Percentiles rank a stretch among this genome's conserved stretches.
Evolutionary conservation across 768 basidiomycete genomes (phyloP).

Genomic region (Termitomyces sp.): DNA sequence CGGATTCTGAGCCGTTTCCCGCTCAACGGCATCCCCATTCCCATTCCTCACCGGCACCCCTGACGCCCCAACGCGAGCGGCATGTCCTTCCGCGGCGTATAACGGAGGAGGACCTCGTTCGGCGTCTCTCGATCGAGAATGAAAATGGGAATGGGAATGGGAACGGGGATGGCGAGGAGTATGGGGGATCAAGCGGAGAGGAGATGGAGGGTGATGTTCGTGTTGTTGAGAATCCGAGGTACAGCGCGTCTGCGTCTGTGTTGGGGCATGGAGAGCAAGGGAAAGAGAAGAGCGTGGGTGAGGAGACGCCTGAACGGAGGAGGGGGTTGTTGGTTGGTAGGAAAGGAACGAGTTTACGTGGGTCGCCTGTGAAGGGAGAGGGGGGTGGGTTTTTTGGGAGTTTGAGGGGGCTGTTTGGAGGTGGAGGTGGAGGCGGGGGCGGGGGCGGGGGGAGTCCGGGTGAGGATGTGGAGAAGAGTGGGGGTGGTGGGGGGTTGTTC

Average conservation of each 20-base stretch:
- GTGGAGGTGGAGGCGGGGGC: not conserved
- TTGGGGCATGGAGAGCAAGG: no score
- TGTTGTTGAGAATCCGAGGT: not conserved
- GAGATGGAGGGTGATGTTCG: not conserved
- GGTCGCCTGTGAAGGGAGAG: not conserved
- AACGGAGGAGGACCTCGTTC: not conserved
- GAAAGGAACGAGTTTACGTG: no score
- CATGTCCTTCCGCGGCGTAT: slow-evolving; percentile 8
- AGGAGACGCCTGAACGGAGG: no score
- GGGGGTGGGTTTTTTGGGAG: slow-evolving; percentile 38
- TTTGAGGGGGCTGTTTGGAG: slow-evolving; percentile 40
- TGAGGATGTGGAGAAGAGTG: not conserved
- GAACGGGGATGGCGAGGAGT: not conserved
- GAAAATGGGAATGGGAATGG: no score
- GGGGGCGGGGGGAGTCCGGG: not conserved
- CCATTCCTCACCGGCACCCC: no score
- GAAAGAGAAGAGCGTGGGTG: no score
- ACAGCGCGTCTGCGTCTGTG: not conserved
- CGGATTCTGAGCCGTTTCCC: slow-evolving; percentile 11
- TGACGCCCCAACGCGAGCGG: not conserved
- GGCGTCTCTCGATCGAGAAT: not conserved
- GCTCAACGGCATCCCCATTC: no score
- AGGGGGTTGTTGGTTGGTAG: no score
- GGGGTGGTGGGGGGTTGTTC: slow-evolving; percentile 4
- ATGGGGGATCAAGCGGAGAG: not conserved